These are phyloP conservation scores for Nemania sp. DNA, from an alignment of 2,329 filamentous ascomycete species.

Conservation along the genomic window DNA sequence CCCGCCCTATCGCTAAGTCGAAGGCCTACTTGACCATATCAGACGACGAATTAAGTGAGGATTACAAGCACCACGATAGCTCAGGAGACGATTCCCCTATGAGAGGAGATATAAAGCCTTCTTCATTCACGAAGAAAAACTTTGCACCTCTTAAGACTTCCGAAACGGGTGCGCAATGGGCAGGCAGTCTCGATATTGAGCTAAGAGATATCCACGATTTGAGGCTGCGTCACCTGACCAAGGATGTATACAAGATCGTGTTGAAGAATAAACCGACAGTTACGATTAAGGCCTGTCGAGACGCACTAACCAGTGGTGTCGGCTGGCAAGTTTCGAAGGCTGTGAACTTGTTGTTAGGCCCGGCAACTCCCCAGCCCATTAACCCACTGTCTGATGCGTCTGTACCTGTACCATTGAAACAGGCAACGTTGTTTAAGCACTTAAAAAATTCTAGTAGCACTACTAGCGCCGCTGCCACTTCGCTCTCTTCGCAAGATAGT, in stretches of 20 bases:
- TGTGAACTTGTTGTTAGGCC: conserved; percentile 30
- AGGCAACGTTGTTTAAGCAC: conserved; percentile 9
- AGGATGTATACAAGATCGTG: conserved; percentile 37
- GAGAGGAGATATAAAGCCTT: conserved; percentile 41
- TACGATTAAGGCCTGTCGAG: conserved; percentile 36
- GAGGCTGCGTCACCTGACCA: conserved; percentile 37
- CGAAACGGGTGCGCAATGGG: conserved; percentile 19
- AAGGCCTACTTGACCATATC: conserved; percentile 39
- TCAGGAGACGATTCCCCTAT: conserved; percentile 39
- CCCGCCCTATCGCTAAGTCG: conserved; percentile 38
- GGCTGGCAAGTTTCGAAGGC: conserved; percentile 36
- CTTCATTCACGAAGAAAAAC: conserved; percentile 37
- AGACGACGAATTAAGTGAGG: conserved; percentile 40
- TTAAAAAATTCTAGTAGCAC: conserved; percentile 5
- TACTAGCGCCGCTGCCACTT: conserved; percentile 8
- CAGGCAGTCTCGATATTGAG: conserved; percentile 30
- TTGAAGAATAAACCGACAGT: conserved; percentile 32
- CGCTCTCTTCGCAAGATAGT: conserved; percentile 22
- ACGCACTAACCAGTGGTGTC: conserved; percentile 33
- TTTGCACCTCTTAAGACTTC: conserved; percentile 13
- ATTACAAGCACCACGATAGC: conserved; percentile 40
- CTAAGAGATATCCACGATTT: conserved; percentile 38
- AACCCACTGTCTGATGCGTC: conserved; percentile 3
- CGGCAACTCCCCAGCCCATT: background rate
- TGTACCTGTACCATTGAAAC: conserved; percentile 8